Base-by-base conservation (phyloP, 257 asterid species). In the Ballota nigra region DNA sequence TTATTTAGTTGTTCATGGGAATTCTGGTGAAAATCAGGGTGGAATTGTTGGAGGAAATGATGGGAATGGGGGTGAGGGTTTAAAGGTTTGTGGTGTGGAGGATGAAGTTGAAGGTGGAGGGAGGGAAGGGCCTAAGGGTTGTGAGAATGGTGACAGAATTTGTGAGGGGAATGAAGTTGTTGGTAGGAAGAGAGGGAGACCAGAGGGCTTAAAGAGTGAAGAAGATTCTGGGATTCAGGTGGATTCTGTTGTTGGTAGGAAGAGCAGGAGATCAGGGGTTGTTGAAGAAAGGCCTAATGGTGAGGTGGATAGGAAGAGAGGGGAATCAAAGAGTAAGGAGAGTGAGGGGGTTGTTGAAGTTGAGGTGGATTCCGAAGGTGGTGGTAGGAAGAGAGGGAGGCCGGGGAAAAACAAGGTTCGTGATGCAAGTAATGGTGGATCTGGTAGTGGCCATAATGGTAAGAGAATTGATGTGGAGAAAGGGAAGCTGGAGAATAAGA, bases 51-150 rank as follows among this genome's bases (percentile, higher is more conserved):
- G n/a, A 66, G 77, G 20, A 31, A 74, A 33, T 13, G 63, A 10
- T 63, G 69, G 43, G 11, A 64, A 68, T 36, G 13, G 26, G 52
- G 2, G 13, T 28, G 72, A 72, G 63, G 67, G 61, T 70, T 45
- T 58, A 56, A 57, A n/a, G n/a, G n/a, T n/a, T n/a, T n/a, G 8
- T 26, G 49, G n/a, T 26, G 59, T 67, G 45, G 71, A 70, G 6
- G 9, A 4, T 40, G 33, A 47, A 52, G 43, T 34, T 9, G 69
- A 24, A 61, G 86, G 43, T 59, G 29, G 6, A 16, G 52, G 18
- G 73, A 49, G 66, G 63, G 68, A 73, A 59, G 52, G 86, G 82
- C 73, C 75, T 1, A 49, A 59, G 66, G 79, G 71, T 62, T 66
- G 69, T n/a, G 57, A 47, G 7, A 47, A 15, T 13, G 16, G 20